Conservation (phyloP, 139 green algal genomes). For the Protoeuglena noctilucae region DNA sequence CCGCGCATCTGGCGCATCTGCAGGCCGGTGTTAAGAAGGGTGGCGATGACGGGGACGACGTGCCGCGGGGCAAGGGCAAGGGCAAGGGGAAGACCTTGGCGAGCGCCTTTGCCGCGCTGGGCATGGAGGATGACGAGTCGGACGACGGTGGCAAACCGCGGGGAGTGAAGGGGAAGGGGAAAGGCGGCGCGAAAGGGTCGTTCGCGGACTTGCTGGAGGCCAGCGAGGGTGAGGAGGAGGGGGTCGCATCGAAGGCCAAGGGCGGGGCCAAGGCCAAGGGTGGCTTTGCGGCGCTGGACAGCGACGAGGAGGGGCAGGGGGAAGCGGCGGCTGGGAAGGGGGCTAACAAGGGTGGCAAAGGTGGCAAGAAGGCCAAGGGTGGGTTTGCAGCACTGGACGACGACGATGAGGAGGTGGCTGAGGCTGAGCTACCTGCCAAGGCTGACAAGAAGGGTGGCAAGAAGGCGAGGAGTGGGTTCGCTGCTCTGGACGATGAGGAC, state of each 20-base stretch:
- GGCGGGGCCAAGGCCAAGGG: constrained; percentile 1
- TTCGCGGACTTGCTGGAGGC: background rate
- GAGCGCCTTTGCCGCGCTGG: constrained; percentile 23
- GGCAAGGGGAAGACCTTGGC: background rate
- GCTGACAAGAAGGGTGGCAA: constrained; percentile 21
- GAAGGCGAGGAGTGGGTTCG: constrained; percentile 16
- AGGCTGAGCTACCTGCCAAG: constrained; percentile 22
- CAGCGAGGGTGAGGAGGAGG: background rate
- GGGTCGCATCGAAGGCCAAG: background rate
- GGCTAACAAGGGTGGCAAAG: constrained; percentile 18
- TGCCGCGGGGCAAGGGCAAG: too few species aligned
- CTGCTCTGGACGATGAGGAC: constrained; percentile 17
- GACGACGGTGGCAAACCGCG: constrained; percentile 1
- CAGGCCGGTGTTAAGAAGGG: constrained; percentile 16
- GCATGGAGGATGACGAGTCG: constrained; percentile 13
- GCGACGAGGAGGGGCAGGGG: constrained; percentile 19
- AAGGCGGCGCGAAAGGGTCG: background rate
- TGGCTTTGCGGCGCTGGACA: constrained; percentile 7
- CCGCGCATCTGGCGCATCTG: background rate
- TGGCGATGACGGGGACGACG: constrained; percentile 6
- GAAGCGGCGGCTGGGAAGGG: constrained; percentile 21
- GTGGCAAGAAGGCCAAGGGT: constrained; percentile 16
- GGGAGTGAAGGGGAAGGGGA: background rate
- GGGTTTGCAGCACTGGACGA: constrained; percentile 17
- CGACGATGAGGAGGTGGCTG: constrained; percentile 12